Base-by-base conservation (phyloP, 2,329 filamentous ascomycete species). In the Aspergillus chevalieri region DNA sequence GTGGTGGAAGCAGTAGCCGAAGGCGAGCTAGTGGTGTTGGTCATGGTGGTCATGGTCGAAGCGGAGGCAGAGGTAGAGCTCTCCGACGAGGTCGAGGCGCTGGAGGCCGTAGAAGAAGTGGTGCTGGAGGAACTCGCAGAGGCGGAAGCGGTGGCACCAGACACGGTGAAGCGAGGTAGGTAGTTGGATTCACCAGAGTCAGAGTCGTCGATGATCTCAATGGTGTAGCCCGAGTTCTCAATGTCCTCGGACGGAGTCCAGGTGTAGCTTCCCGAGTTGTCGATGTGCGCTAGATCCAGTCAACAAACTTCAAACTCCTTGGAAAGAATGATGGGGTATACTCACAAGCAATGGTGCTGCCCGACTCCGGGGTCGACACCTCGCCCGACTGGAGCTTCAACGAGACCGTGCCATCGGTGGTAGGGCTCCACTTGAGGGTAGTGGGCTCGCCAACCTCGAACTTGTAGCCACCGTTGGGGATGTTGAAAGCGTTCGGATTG, bases 201-300 rank as follows among this genome's bases (percentile, higher is more conserved):
- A 6, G 56, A 55, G 56, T 78, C 77, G 56, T 70, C 65, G 60
- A 78, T 65, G 59, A 81, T 81, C 60, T 78, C 69, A 53, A 81
- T 65, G 50, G 76, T 75, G 70, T 80, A 81, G 61, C 75, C 69
- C 36, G 65, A 64, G 55, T 73, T 69, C 46, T 69, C 66, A 49
- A 75, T 63, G 50, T 65, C 57, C 44, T 61, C 49, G 19, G 73
- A 68, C 4, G 76, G 70, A 30, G 63, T 65, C 71, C 78, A 79
- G 49, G 70, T 73, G 67, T 70, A 79, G 52, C 63, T 70, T 50
- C 77, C 77, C 43, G 62, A 66, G 66, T 81, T 81, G 52, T 62
- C 53, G 54, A 80, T 72, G 56, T 57, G 61, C 44, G 67, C 77
- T 80, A 57, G 26, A 14, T 38, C 45, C 17, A 41, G 43, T 58